Percentiles rank a stretch among this genome's conserved stretches.
Evolutionary conservation across 2,329 filamentous ascomycete genomes (phyloP).

Genomic region (Trichoderma sp.): DNA sequence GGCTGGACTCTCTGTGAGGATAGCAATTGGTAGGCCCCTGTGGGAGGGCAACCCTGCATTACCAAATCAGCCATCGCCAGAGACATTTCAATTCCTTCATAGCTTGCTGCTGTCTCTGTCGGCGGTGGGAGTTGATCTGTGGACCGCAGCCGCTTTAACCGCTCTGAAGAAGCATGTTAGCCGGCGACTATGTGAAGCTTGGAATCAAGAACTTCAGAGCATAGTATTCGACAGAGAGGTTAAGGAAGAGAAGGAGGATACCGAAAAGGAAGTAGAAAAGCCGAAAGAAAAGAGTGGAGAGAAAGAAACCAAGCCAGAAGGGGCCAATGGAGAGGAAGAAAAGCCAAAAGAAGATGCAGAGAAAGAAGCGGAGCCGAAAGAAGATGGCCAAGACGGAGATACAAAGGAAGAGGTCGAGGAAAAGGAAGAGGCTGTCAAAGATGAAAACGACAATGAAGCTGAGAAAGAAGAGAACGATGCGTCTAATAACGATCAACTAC

Average conservation of each 20-base stretch:
- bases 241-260: constrained; percentile 21
- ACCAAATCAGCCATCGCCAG: constrained; percentile 75
- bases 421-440: constrained; percentile 14
- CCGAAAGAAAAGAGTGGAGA: constrained; percentile 16
- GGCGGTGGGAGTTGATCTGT: constrained; percentile 70
- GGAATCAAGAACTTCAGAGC: constrained; percentile 43
- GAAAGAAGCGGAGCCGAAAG: constrained; percentile 19
- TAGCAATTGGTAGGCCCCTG: constrained; percentile 60
- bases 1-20: constrained; percentile 42
- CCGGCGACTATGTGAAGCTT: constrained; percentile 48
- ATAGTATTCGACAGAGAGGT: constrained; percentile 17
- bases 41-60: constrained; percentile 79
- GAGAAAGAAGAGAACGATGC: neutral
- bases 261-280: constrained; percentile 19
- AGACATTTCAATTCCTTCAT: constrained; percentile 68
- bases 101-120: constrained; percentile 66
- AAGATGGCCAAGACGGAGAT: constrained; percentile 18
- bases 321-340: constrained; percentile 15
- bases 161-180: constrained; percentile 59
- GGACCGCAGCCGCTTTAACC: constrained; percentile 67
- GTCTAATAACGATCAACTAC: constrained; percentile 29
- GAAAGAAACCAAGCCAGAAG: neutral
- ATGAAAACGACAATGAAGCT: neutral
- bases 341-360: constrained; percentile 16
- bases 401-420: constrained; percentile 19